phyloP scores from a whole-genome alignment of 1,139 yeast genomes.

The Yamadazyma triangularis region DNA sequence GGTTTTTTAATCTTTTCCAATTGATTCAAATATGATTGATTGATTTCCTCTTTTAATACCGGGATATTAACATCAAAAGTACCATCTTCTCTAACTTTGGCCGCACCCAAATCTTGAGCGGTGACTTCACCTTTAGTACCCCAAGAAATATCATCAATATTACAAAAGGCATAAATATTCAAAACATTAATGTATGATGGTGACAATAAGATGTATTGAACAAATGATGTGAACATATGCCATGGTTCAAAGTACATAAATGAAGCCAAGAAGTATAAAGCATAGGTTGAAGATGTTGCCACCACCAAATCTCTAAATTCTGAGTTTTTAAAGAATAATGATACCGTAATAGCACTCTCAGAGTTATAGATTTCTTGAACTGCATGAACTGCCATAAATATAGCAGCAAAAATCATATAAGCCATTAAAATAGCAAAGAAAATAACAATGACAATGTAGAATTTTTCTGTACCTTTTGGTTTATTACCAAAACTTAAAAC shows the following conservation, averaged over 20 bases:
- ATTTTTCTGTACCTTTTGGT: slow-evolving; percentile 84
- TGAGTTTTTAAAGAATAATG: slow-evolving; percentile 36
- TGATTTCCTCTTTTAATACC: slow-evolving; percentile 56
- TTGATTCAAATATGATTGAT: slow-evolving; percentile 57
- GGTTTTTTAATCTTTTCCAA: slow-evolving; percentile 56
- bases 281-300: slow-evolving; percentile 45
- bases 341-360: slow-evolving; percentile 30
- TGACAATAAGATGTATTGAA: slow-evolving; percentile 42
- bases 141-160: slow-evolving; percentile 49
- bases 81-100: slow-evolving; percentile 65
- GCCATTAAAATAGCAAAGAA: slow-evolving; percentile 92
- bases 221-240: slow-evolving; percentile 49
- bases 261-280: slow-evolving; percentile 42
- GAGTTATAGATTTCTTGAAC: slow-evolving; percentile 29
- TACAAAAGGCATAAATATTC: slow-evolving; percentile 48
- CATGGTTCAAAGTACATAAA: slow-evolving; percentile 47
- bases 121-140: slow-evolving; percentile 49
- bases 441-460: slow-evolving; percentile 76
- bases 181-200: slow-evolving; percentile 47
- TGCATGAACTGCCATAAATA: slow-evolving; percentile 45
- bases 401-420: slow-evolving; percentile 72
- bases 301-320: slow-evolving; percentile 46
- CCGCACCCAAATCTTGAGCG: slow-evolving; percentile 45
- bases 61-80: slow-evolving; percentile 67
- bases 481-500: slow-evolving; percentile 91